Conservation (phyloP, 805 yeast species). For the Barnettozyma populi region DNA sequence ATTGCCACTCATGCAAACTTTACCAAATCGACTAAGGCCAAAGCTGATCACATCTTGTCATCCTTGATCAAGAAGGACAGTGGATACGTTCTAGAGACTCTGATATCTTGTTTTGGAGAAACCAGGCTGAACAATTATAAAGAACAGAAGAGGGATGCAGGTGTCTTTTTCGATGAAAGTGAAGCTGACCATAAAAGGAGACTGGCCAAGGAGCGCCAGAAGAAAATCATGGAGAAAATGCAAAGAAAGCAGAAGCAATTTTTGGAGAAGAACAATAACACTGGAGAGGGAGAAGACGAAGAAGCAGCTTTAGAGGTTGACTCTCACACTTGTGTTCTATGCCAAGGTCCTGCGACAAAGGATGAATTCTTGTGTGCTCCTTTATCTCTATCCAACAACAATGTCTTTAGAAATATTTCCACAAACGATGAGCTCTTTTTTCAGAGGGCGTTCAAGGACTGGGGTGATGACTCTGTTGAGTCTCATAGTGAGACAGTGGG, state of each 20-base stretch:
- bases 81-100: constrained; percentile 42
- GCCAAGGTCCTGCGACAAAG: constrained; percentile 46
- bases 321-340: constrained; percentile 45
- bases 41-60: constrained; percentile 55
- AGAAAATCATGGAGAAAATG: constrained; percentile 56
- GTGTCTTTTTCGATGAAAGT: constrained; percentile 39
- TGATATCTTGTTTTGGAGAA: constrained; percentile 54
- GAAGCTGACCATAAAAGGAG: constrained; percentile 51
- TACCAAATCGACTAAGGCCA: constrained; percentile 42
- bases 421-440: neutral
- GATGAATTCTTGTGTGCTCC: constrained; percentile 56
- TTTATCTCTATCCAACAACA: constrained; percentile 38
- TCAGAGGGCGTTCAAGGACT: constrained; percentile 14
- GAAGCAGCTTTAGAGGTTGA: constrained; percentile 22
- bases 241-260: constrained; percentile 72
- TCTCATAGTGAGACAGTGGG: constrained; percentile 24
- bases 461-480: constrained; percentile 21
- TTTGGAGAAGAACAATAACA: constrained; percentile 41
- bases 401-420: constrained; percentile 21
- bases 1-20: constrained; percentile 43
- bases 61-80: constrained; percentile 42
- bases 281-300: constrained; percentile 34
- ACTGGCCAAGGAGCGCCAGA: constrained; percentile 57
- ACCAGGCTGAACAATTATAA: constrained; percentile 45
- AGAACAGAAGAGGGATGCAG: constrained; percentile 37